phyloP scores from a whole-genome alignment of 352 stramenopile species.

The Phytophthora pini region DNA sequence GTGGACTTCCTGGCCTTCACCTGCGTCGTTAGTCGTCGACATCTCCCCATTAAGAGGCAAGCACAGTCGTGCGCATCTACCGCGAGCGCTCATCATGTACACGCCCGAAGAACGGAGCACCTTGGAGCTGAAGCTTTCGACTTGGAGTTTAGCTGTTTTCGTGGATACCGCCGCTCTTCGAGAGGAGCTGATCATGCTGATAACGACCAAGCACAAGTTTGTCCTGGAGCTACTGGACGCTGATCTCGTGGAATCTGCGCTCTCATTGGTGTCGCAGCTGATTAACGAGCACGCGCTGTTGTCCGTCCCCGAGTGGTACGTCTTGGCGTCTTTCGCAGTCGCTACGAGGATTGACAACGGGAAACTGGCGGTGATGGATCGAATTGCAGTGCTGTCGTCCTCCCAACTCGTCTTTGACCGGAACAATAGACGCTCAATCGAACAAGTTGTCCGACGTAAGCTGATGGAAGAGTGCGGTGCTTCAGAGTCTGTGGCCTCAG shows the following conservation, averaged over 20 bases:
- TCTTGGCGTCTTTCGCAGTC: conserved; percentile 42
- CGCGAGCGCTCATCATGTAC: conserved; percentile 30
- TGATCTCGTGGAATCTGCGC: conserved; percentile 34
- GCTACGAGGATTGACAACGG: conserved; percentile 42
- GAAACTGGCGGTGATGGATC: conserved; percentile 34
- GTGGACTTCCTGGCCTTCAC: conserved; percentile 16
- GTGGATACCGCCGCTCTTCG: conserved; percentile 17
- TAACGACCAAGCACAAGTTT: conserved; percentile 49
- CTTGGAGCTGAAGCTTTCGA: conserved; percentile 16
- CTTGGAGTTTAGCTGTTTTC: conserved; percentile 24
- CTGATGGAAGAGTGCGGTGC: conserved; percentile 28
- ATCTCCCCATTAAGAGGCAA: conserved; percentile 26
- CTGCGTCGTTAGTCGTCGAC: conserved; percentile 22
- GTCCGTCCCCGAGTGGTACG: conserved; percentile 55
- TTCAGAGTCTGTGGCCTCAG: conserved; percentile 17
- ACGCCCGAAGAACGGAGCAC: conserved; percentile 8
- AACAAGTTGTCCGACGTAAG: conserved; percentile 17
- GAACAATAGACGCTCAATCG: background rate
- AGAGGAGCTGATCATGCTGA: conserved; percentile 33
- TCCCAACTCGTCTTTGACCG: conserved; percentile 7
- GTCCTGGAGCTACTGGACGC: conserved; percentile 46
- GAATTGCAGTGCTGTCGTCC: conserved; percentile 10
- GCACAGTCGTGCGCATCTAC: conserved; percentile 27
- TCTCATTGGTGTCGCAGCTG: conserved; percentile 51
- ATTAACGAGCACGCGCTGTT: conserved; percentile 65